phyloP scores from a whole-genome alignment of 495 filamentous ascomycete species.

The Aspergillus ostianus region DNA sequence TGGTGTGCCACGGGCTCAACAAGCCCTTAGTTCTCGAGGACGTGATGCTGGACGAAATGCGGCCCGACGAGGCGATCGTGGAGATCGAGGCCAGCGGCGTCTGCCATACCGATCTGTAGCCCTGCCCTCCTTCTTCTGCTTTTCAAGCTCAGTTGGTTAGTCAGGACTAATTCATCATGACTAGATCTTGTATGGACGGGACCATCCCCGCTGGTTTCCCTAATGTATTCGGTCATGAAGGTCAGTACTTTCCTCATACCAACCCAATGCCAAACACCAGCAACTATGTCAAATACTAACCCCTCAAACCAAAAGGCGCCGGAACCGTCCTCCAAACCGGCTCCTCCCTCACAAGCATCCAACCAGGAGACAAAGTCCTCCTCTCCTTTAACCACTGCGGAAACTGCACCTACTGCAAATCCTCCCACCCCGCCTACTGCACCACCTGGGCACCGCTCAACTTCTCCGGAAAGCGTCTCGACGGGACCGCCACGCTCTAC shows the following conservation, averaged over 20 bases:
- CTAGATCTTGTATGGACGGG: conserved; percentile 15
- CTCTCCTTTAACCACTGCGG: conserved; percentile 40
- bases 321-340: conserved; percentile 43
- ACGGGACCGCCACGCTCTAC: conserved; percentile 5
- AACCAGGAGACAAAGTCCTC: conserved; percentile 45
- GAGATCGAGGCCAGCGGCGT: conserved; percentile 39
- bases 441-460: conserved; percentile 28
- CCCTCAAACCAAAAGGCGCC: conserved; percentile 24
- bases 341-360: conserved; percentile 30
- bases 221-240: conserved; percentile 27
- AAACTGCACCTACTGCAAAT: conserved; percentile 23
- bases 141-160: no score
- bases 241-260: conserved; percentile 5
- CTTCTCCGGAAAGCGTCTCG: conserved; percentile 28
- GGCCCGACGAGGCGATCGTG: conserved; percentile 32
- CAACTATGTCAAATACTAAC: not conserved
- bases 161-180: no score
- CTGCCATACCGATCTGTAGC: conserved; percentile 39
- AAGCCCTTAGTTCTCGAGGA: not conserved
- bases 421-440: conserved; percentile 24
- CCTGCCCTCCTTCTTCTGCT: no score
- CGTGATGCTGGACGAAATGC: conserved; percentile 11
- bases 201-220: conserved; percentile 18
- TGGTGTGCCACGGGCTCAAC: not conserved
- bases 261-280: not conserved